Evolutionary conservation across 306 rosid species (phyloP), one percentile per base, ranked within the genome.

Genomic region (Gastrolobium villosum): DNA sequence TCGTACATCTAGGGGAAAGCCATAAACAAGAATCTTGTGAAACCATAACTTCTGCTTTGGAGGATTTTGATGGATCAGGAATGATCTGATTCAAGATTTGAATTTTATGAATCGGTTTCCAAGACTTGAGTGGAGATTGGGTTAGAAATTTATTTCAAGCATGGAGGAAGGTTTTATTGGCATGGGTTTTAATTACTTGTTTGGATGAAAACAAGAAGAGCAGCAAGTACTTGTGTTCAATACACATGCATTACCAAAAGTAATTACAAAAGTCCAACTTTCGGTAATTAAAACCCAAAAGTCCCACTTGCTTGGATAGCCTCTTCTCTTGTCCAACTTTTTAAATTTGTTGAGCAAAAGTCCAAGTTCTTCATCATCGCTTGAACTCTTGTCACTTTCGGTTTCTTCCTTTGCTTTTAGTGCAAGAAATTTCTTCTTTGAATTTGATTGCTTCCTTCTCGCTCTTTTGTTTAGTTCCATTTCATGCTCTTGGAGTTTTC

Each of bases 1-100:
- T 79, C 44, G 60, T 59, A 46, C 31, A 70, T 60, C n/a, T 60
- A 5, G 54, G 43, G 64, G 44, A 41, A 65, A 65, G n/a, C 74
- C 56, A 50, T 44, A 35, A 34, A 61, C 53, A 4, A 49, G 14
- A 77, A 40, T 28, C 52, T 50, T 65, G 10, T 36, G 2, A 53
- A 35, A 32, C 62, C 62, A 55, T 55, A 55, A 30, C 62, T 48
- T 50, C 31, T 50, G 43, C 41, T 44, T 41, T 66, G 39, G 68
- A 46, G 35, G 44, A 28, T 57, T 55, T 68, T 69, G 20, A 60
- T 60, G 53, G 70, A 46, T 70, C 34, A 37, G 40, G 34, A 39
- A 61, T 48, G 8, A 35, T 43, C 70, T n/a, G 46, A 46, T 70
- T 53, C 57, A 32, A 28, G 52, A 50, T 50, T 37, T 48, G 40